These are phyloP conservation scores for Sungouiella thailandica DNA, from an alignment of 805 yeast species.

Conservation along the genomic window DNA sequence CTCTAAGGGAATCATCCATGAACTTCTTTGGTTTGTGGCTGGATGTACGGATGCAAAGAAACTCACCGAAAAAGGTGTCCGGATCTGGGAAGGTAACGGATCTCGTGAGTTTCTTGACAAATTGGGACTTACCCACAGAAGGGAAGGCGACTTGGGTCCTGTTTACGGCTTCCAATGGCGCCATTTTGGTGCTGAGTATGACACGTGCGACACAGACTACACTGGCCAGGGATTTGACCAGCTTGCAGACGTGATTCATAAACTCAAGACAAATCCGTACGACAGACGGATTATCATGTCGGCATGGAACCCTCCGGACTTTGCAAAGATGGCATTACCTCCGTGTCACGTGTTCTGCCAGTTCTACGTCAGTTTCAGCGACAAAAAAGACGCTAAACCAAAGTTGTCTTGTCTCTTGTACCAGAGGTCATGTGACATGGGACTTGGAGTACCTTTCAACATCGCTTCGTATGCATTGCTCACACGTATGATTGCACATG, in stretches of 20 bases:
- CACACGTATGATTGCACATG: slow-evolving; percentile 91
- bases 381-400: slow-evolving; percentile 34
- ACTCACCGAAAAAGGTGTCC: slow-evolving; percentile 80
- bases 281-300: slow-evolving; percentile 92
- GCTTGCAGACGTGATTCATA: slow-evolving; percentile 70
- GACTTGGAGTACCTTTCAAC: slow-evolving; percentile 98
- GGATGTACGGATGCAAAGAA: slow-evolving; percentile 87
- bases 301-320: slow-evolving; percentile 99
- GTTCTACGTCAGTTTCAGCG: slow-evolving; percentile 73
- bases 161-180: slow-evolving; percentile 99
- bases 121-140: slow-evolving; percentile 70
- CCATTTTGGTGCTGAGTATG: slow-evolving; percentile 94
- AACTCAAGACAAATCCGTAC: slow-evolving; percentile 81
- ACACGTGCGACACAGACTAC: slow-evolving; percentile 82
- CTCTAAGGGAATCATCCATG: slow-evolving; percentile 82
- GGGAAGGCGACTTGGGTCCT: slow-evolving; percentile 96
- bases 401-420: slow-evolving; percentile 82
- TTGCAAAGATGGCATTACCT: slow-evolving; percentile 91
- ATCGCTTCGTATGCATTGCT: slow-evolving; percentile 93
- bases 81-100: slow-evolving; percentile 98
- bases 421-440: slow-evolving; percentile 99
- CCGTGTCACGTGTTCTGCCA: slow-evolving; percentile 98
- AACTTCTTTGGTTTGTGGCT: slow-evolving; percentile 85
- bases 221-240: slow-evolving; percentile 89
- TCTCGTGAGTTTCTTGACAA: slow-evolving; percentile 85